Evolutionary conservation across 805 yeast species (phyloP).

Genomic region (Nakazawaea peltata): DNA sequence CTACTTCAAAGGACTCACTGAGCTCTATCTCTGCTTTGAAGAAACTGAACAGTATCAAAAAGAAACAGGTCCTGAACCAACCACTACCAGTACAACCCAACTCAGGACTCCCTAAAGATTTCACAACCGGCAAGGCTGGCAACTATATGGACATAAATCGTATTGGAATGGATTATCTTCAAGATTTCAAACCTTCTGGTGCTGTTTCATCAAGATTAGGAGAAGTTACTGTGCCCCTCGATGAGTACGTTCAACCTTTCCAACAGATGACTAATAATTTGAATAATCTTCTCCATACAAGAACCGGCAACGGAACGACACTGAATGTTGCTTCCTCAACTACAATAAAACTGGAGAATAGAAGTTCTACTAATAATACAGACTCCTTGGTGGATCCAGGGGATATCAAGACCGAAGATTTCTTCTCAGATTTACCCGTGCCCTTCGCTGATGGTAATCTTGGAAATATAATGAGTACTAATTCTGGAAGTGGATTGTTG

Average conservation of each 20-base stretch:
- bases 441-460: constrained; percentile 1
- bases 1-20: not conserved
- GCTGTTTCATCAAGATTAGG: constrained; percentile 1
- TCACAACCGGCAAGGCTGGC: not conserved
- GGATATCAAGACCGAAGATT: not conserved
- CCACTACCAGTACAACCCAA: not conserved
- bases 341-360: not conserved
- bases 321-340: not conserved
- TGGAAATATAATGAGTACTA: not conserved
- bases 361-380: too few relatives aligned
- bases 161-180: constrained; percentile 9
- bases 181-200: constrained; percentile 8
- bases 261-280: constrained; percentile 26
- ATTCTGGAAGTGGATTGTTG: constrained; percentile 4
- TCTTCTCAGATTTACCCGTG: constrained; percentile 7
- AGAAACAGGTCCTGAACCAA: not conserved
- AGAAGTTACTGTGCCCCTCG: constrained; percentile 12
- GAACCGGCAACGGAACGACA: not conserved
- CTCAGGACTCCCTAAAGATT: not conserved
- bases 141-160: not conserved
- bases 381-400: too few relatives aligned
- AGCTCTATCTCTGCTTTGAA: constrained; percentile 4
- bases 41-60: constrained; percentile 6
- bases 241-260: constrained; percentile 27
- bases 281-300: constrained; percentile 17